Evolutionary conservation across 371 early-diverging fungal species (phyloP), one percentile per base, ranked within the genome.

Genomic region (Mucor sp.): DNA sequence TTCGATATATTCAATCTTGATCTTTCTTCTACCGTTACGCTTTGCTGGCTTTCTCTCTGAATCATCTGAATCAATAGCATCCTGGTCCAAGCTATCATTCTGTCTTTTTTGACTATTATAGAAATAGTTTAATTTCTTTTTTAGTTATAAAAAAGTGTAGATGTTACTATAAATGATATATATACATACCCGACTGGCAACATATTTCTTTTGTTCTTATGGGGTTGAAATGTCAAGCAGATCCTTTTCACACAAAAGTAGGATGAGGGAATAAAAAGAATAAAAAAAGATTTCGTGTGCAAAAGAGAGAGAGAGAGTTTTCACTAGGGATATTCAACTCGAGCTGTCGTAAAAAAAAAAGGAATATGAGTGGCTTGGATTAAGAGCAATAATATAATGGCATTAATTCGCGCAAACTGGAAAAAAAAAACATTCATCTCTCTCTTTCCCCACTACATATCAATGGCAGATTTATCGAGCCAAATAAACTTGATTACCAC

Each of bases 1-100:
- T 66, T 93, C 92, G 69, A 99, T 99, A 74, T 93, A 99, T 76
- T 95, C 97, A 78, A 98, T 97, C 78, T 94, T 96, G 79, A 99
- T 97, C 80, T 98, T 97, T 74, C 97, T 89, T 55, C 99, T 84
- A 8, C 95, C 95, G 41, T 89, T 85, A 21, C 91, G 88, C 78
- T 91, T 92, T 62, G 82, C 85, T 32, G 73, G 76, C 70, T 89
- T 88, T 28, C 67, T 63, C 19, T 78, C 77, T 8, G 71, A 74
- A 56, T 79, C 85, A 15, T 84, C 83, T 4, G 80, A 83, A 50
- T 50, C 50, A 50, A 50, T 14, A 8, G 85, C 88, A 44, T 84
- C 86, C 1, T 58, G 65, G 50, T 68, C 63, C 28, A 63, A 19
- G 50, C 25, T 25, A 72, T 82, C 63, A 55, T 65, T 69, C 23